Percentiles rank a stretch among this genome's conserved stretches.
These are phyloP conservation scores for Novymonas esmeraldas DNA, from an alignment of 208 protist genomes.

Conservation along the genomic window DNA sequence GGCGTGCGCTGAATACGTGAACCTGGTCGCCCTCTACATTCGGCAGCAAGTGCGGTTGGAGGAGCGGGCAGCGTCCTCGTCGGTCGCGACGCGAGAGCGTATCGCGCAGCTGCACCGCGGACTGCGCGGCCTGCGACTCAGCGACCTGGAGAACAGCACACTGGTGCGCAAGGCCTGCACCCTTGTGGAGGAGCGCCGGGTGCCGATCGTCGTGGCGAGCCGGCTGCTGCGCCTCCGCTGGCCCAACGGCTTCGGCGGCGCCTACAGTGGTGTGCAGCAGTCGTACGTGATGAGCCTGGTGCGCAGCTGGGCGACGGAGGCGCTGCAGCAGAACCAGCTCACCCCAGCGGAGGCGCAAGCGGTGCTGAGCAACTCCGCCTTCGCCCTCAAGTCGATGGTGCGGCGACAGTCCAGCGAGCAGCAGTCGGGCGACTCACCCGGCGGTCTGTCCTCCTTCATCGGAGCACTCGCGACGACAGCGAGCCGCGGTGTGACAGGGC, in stretches of 20 bases:
- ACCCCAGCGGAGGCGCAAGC: slow-evolving; percentile 40
- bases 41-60: slow-evolving; percentile 17
- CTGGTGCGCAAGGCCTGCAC: slow-evolving; percentile 32
- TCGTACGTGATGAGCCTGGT: slow-evolving; percentile 42
- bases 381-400: slow-evolving; percentile 22
- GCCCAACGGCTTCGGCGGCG: slow-evolving; percentile 34
- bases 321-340: slow-evolving; percentile 28
- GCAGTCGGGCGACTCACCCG: background rate
- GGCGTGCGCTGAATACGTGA: slow-evolving; percentile 15
- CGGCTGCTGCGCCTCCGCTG: slow-evolving; percentile 58
- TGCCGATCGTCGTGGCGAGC: slow-evolving; percentile 47
- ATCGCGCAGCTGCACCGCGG: slow-evolving; percentile 5
- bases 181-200: slow-evolving; percentile 43
- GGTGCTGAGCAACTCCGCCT: slow-evolving; percentile 44
- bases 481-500: slow-evolving; percentile 34
- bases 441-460: slow-evolving; percentile 26
- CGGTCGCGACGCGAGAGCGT: background rate
- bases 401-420: background rate
- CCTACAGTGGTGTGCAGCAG: slow-evolving; percentile 29
- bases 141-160: slow-evolving; percentile 13
- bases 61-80: background rate
- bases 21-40: slow-evolving; percentile 32
- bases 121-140: slow-evolving; percentile 4
- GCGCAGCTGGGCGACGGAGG: slow-evolving; percentile 48
- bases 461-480: slow-evolving; percentile 53